These are phyloP conservation scores for Plasmopara muralis DNA, from an alignment of 352 stramenopile genomes.

Conservation along the genomic window DNA sequence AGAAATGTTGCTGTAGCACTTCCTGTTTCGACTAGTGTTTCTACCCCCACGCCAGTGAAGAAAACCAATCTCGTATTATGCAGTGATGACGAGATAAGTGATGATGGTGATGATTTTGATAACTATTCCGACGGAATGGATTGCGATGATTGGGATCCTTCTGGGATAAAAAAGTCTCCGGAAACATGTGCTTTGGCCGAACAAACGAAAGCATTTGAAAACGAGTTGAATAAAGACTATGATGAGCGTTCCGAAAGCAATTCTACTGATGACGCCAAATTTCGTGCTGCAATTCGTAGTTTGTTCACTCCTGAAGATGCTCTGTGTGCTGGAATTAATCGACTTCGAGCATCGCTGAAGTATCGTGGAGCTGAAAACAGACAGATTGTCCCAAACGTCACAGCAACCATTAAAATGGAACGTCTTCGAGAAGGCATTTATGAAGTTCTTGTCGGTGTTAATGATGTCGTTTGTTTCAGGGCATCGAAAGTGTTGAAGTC, in stretches of 20 bases:
- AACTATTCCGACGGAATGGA: constrained; percentile 31
- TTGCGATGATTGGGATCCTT: constrained; percentile 31
- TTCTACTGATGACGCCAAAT: constrained; percentile 41
- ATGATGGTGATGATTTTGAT: constrained; percentile 54
- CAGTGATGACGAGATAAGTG: constrained; percentile 58
- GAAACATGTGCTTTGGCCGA: constrained; percentile 8
- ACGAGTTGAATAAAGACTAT: constrained; percentile 38
- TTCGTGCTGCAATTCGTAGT: constrained; percentile 66
- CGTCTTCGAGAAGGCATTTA: constrained; percentile 47
- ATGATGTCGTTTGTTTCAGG: constrained; percentile 53
- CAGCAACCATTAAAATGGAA: constrained; percentile 59
- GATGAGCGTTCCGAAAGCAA: constrained; percentile 38
- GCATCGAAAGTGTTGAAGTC: constrained; percentile 33
- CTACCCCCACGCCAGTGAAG: constrained; percentile 9
- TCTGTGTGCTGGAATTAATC: constrained; percentile 50
- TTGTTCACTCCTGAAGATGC: constrained; percentile 64
- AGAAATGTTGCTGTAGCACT: constrained; percentile 1
- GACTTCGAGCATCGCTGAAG: constrained; percentile 51
- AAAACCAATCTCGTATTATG: constrained; percentile 43
- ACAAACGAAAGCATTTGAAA: constrained; percentile 21
- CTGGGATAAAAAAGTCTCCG: constrained; percentile 17
- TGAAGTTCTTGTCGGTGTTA: constrained; percentile 57
- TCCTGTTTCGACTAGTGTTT: constrained; percentile 4
- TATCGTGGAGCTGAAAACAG: constrained; percentile 43
- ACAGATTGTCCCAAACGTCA: constrained; percentile 57